Base-by-base conservation (phyloP, 208 protist genomes). In the Acanthamoeba royreba region DNA sequence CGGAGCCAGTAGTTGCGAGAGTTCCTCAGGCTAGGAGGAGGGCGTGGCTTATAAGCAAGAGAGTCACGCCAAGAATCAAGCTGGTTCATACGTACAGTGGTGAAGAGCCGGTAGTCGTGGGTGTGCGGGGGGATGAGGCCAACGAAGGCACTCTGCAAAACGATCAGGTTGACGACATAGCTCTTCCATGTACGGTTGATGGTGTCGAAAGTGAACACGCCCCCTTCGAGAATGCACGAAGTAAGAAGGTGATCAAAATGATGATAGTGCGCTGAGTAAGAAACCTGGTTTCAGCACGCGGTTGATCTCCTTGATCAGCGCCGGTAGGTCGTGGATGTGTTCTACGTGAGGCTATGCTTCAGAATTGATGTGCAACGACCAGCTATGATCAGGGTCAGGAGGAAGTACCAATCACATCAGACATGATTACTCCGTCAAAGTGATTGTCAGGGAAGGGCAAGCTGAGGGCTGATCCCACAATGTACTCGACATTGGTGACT, bases 131-230 rank as follows among this genome's bases (percentile, higher is more conserved):
- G 72, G 1, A 83, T 52, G 42, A 83, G 35, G 8, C 5, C 3
- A 2, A 83, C 9, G 42, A 45, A 19, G 9, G 38, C 4, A 31
- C 42, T 53, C 43, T 83, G 72, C 72, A 52, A n/a, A 8, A 83
- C 3, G 15, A 81, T 25, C n/a, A 46, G 38, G 42, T 45, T 52
- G 42, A 47, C 1, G 42, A 83, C 17, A 31, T 83, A 83, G 72
- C 72, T 83, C 72, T 83, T 83, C 72, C 72, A 83, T 25, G 72
- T 83, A 4, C 72, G 72, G 38, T 83, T 83, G 72, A 83, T 83
- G 13, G 72, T 83, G 72, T 83, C 72, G n/a, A 83, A 83, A 7
- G 43, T 52, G 43, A 83, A 52, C 35, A 83, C 72, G 1, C 72
- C 72, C n/a, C 72, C 72, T n/a, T n/a, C n/a, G n/a, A n/a, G n/a